phyloP scores from a whole-genome alignment of 1,284 basidiomycete genomes.

The Apiotrichum montevideense region DNA sequence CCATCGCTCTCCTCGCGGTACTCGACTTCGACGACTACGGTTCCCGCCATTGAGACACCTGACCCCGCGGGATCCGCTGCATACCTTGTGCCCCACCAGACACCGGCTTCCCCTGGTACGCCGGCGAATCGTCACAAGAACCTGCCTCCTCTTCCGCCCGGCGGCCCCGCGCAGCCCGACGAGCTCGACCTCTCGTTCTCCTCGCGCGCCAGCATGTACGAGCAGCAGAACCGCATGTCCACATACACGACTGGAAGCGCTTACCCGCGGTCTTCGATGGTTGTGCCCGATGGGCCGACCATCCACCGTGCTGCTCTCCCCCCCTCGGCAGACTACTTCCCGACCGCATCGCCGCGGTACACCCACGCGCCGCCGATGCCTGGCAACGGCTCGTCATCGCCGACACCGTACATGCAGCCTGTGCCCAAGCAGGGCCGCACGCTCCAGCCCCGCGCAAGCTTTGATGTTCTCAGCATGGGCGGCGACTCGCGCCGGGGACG shows the following conservation, averaged over 20 bases:
- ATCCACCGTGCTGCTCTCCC: conserved; percentile 11
- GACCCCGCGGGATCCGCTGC: background rate
- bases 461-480: conserved; percentile 6
- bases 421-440: conserved; percentile 1
- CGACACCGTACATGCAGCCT: background rate
- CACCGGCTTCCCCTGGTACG: background rate
- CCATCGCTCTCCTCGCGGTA: conserved; percentile 14
- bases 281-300: conserved; percentile 4
- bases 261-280: background rate
- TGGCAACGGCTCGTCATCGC: background rate
- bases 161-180: background rate
- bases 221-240: conserved; percentile 16
- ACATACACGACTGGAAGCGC: background rate
- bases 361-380: conserved; percentile 6
- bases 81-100: conserved; percentile 4
- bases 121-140: conserved; percentile 37
- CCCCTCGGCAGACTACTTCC: conserved; percentile 17
- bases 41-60: conserved; percentile 13
- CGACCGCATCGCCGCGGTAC: conserved; percentile 16
- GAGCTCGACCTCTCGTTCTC: conserved; percentile 9
- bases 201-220: conserved; percentile 11
- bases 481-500: conserved; percentile 3
- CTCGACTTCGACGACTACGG: conserved; percentile 12
- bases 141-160: conserved; percentile 38
- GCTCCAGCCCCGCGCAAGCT: conserved; percentile 19